Evolutionary conservation across 768 basidiomycete species (phyloP).

Genomic region (Lentinula sp.): DNA sequence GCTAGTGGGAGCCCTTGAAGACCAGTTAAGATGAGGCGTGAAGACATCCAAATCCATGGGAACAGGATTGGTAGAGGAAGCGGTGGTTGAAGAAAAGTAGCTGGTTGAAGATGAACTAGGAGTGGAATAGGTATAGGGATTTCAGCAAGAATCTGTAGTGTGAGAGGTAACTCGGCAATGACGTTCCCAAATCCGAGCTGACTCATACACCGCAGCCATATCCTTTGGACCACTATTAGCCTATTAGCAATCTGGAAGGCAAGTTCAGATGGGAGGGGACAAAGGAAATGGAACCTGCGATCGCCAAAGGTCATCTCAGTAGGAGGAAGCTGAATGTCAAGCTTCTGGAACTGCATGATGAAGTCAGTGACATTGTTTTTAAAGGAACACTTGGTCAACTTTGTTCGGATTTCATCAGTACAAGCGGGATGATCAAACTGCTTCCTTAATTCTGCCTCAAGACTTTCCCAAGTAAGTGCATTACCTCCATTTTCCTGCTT

Average conservation of each 20-base stretch:
- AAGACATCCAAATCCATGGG: conserved; percentile 8
- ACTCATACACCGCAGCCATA: conserved; percentile 10
- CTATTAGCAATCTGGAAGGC: conserved; percentile 1
- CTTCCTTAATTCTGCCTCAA: neutral
- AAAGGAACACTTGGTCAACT: neutral
- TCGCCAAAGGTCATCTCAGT: conserved; percentile 4
- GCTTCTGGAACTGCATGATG: neutral
- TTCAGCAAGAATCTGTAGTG: neutral
- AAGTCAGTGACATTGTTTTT: neutral
- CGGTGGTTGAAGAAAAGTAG: neutral
- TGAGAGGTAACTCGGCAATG: neutral
- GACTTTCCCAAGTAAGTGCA: neutral
- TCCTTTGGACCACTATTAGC: neutral
- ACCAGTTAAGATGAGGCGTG: neutral
- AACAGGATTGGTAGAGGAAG: neutral
- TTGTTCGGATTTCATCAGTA: neutral
- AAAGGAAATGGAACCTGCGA: neutral
- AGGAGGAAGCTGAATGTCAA: conserved; percentile 1
- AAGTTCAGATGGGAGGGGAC: neutral
- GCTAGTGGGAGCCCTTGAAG: neutral
- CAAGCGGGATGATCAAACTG: neutral
- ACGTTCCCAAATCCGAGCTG: conserved; percentile 8
- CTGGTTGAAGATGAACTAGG: too few relatives aligned
- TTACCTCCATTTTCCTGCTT: neutral
- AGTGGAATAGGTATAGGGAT: too few relatives aligned